Percentiles rank a stretch among this genome's conserved stretches.
phyloP scores from a whole-genome alignment of 768 basidiomycete species.

The Rhodotorula paludigena region DNA sequence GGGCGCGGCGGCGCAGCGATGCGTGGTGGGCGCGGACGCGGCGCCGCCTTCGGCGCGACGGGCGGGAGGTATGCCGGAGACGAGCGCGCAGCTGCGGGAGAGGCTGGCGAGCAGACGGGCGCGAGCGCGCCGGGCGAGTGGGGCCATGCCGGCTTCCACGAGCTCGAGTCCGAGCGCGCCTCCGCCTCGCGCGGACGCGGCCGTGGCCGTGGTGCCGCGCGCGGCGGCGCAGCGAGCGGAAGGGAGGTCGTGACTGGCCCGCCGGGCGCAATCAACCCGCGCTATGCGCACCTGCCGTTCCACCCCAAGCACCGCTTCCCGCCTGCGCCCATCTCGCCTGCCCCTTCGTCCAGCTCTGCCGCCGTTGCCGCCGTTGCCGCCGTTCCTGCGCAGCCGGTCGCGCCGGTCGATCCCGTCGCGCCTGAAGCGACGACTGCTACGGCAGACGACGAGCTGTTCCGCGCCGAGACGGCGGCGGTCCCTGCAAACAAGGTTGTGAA shows the following conservation, averaged over 20 bases:
- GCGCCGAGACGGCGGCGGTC: neutral
- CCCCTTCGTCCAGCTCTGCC: neutral
- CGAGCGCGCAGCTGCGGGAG: neutral
- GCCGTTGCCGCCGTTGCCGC: neutral
- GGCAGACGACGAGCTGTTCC: neutral
- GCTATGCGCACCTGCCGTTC: conserved; percentile 34
- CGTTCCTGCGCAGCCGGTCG: neutral
- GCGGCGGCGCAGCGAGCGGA: neutral
- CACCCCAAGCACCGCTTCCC: conserved; percentile 37
- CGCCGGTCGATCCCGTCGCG: neutral
- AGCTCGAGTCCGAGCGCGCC: conserved; percentile 64
- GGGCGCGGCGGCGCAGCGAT: no score
- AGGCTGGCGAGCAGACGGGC: neutral
- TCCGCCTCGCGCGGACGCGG: neutral
- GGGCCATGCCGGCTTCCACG: conserved; percentile 84
- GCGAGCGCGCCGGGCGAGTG: conserved; percentile 52
- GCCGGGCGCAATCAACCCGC: conserved; percentile 33
- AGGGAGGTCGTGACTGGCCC: conserved; percentile 1
- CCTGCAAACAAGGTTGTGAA: neutral
- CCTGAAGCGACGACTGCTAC: neutral
- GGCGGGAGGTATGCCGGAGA: neutral
- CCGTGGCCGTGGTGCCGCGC: neutral
- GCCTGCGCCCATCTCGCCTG: neutral
- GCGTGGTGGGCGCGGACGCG: neutral
- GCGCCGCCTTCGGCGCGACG: neutral